These are phyloP conservation scores for Pichia sp. DNA, from an alignment of 1,139 yeast species.

Conservation along the genomic window DNA sequence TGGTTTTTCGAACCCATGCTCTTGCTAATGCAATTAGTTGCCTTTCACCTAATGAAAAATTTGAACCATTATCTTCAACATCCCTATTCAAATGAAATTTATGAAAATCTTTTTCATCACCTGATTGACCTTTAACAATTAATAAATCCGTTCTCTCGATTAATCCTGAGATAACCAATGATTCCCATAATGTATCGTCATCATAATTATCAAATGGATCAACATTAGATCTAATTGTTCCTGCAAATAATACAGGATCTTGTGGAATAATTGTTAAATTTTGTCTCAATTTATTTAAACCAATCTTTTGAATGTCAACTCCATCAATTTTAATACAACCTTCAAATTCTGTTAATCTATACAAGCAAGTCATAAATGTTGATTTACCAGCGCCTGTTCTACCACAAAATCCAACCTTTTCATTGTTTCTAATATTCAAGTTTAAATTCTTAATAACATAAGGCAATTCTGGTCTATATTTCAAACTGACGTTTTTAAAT, in stretches of 20 bases:
- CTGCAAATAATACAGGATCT: conserved; percentile 42
- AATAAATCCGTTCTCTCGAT: conserved; percentile 26
- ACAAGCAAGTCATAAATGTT: conserved; percentile 36
- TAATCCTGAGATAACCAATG: conserved; percentile 42
- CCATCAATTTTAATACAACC: conserved; percentile 33
- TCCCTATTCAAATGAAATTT: conserved; percentile 46
- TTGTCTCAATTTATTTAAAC: conserved; percentile 32
- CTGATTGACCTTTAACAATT: conserved; percentile 17
- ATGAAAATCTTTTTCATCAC: conserved; percentile 25
- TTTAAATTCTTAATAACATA: conserved; percentile 54
- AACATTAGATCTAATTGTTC: conserved; percentile 46
- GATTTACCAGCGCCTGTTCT: conserved; percentile 43
- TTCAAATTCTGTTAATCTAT: conserved; percentile 51
- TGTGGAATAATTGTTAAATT: conserved; percentile 40
- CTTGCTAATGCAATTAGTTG: conserved; percentile 51
- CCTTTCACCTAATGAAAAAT: conserved; percentile 50
- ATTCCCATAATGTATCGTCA: conserved; percentile 44
- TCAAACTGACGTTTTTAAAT: conserved; percentile 53
- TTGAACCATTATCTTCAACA: conserved; percentile 48
- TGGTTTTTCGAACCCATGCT: conserved; percentile 44
- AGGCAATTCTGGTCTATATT: conserved; percentile 74
- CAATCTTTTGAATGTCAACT: conserved; percentile 31
- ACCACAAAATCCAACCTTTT: conserved; percentile 39
- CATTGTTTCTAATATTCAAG: conserved; percentile 33
- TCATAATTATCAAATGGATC: conserved; percentile 45